Evolutionary conservation across 176 grass and related monocot genomes (phyloP), one percentile per base, ranked within the genome.

Genomic region (Eragrostis curvula): DNA sequence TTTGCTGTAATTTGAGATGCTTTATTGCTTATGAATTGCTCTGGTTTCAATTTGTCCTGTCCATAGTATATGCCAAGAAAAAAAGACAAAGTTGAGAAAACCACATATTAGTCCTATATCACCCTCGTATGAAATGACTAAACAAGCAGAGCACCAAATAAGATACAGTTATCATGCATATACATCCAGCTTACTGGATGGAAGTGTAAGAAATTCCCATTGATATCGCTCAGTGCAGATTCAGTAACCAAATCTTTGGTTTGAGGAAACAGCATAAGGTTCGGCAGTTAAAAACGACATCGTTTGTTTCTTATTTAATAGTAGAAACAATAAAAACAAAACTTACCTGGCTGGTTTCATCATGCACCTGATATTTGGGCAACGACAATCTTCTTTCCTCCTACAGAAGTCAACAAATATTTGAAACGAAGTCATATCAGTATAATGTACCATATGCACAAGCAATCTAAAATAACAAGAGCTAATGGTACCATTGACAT

Each of bases 311-410:
- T 63, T 41, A 25, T 24, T 66, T 67, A 78, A 86, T 68, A 72
- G 60, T 91, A 83, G 13, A 84, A 93, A 77, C 53, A 80, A 68
- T 74, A 77, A 66, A 85, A 48, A 40, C 78, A 91, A 9, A 85
- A 99, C 97, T 99, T 99, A 99, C 97, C 97, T 99, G 93, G 93
- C 93, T 99, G 84, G 97, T 99, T 99, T 99, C 97, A 81, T 99
- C 97, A 94, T 96, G 97, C 89, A 99, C 87, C 85, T 92, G 93
- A 88, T 99, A 99, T 59, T 90, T 96, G 15, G 87, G 49, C 24
- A 92, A 65, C 0, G 91, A 90, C 66, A 99, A 78, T 83, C 97
- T 94, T 94, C 97, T 92, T 88, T 99, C 97, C 87, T 99, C 97
- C 97, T 99, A 84, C 64, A 89, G 7, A 85, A 73, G 45, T 68